A percentile compares a stretch with the other conserved stretches of the same genome.
These are phyloP conservation scores for Phyllosticta ampelicida DNA, from an alignment of 2,329 filamentous ascomycete species.

Conservation along the genomic window DNA sequence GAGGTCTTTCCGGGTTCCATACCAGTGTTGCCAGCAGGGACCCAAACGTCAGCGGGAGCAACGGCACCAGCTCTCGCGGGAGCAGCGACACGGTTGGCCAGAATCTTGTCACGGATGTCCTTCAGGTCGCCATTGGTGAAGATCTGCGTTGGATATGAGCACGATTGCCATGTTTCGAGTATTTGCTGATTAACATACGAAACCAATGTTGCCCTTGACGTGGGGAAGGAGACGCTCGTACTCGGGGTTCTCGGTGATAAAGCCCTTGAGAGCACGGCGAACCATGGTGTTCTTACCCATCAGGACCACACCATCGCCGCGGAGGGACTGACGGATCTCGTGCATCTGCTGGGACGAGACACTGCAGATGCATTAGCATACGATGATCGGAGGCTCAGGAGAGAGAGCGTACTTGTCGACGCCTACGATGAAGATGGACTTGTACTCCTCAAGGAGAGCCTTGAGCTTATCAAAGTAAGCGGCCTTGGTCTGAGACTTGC, in stretches of 20 bases:
- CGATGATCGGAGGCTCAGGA: not conserved
- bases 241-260: slow-evolving; percentile 81
- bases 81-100: slow-evolving; percentile 93
- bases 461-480: slow-evolving; percentile 99
- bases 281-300: slow-evolving; percentile 99
- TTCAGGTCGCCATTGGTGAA: slow-evolving; percentile 98
- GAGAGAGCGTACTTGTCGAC: slow-evolving; percentile 18
- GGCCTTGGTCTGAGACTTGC: slow-evolving; percentile 88
- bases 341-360: slow-evolving; percentile 99
- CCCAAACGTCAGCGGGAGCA: slow-evolving; percentile 83
- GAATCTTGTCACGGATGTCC: slow-evolving; percentile 82
- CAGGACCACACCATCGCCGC: slow-evolving; percentile 85
- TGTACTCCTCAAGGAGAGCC: slow-evolving; percentile 90
- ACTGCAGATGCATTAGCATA: slow-evolving; percentile 66
- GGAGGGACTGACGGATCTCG: slow-evolving; percentile 92
- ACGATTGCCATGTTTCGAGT: not conserved
- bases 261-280: slow-evolving; percentile 94
- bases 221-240: slow-evolving; percentile 95
- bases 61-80: slow-evolving; percentile 96
- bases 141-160: slow-evolving; percentile 51
- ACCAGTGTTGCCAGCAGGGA: slow-evolving; percentile 98
- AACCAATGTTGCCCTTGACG: slow-evolving; percentile 56
- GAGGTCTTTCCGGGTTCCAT: slow-evolving; percentile 99
- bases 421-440: slow-evolving; percentile 92
- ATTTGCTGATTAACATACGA: slow-evolving; percentile 9